phyloP scores from a whole-genome alignment of 352 stramenopile genomes.

The Thalassiosira hispida region DNA sequence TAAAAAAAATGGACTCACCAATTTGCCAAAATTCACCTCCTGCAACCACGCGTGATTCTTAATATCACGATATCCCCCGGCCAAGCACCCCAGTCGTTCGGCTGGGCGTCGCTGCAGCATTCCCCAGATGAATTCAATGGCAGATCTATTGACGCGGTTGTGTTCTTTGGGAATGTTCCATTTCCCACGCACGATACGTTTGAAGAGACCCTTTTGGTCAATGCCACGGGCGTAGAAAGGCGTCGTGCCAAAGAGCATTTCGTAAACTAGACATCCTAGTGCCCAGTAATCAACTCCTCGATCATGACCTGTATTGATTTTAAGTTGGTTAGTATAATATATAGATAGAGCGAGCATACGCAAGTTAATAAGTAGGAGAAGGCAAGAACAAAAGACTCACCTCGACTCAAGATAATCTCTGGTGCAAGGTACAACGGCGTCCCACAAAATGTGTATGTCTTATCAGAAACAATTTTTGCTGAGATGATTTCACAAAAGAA shows the following conservation, averaged over 20 bases:
- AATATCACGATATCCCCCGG: conserved; percentile 60
- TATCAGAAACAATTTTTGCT: conserved; percentile 92
- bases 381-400: conserved; percentile 27
- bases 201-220: conserved; percentile 66
- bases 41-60: conserved; percentile 61
- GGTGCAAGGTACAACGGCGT: conserved; percentile 66
- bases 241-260: conserved; percentile 78
- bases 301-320: conserved; percentile 79
- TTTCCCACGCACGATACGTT: conserved; percentile 30
- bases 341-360: no score
- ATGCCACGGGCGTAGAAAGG: conserved; percentile 66
- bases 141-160: conserved; percentile 21
- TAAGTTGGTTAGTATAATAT: no score
- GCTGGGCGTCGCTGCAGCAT: conserved; percentile 35
- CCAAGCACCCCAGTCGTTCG: conserved; percentile 54
- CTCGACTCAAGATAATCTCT: conserved; percentile 64
- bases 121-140: conserved; percentile 23
- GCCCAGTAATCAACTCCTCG: conserved; percentile 91
- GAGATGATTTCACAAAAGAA: background rate
- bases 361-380: no score
- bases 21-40: conserved; percentile 56
- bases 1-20: no score
- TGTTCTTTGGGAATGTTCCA: conserved; percentile 24
- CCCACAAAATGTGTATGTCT: conserved; percentile 89
- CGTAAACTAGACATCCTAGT: conserved; percentile 91